Evolutionary conservation across 179 eudicot genomes (phyloP).

Genomic region (Nepenthes alata): DNA sequence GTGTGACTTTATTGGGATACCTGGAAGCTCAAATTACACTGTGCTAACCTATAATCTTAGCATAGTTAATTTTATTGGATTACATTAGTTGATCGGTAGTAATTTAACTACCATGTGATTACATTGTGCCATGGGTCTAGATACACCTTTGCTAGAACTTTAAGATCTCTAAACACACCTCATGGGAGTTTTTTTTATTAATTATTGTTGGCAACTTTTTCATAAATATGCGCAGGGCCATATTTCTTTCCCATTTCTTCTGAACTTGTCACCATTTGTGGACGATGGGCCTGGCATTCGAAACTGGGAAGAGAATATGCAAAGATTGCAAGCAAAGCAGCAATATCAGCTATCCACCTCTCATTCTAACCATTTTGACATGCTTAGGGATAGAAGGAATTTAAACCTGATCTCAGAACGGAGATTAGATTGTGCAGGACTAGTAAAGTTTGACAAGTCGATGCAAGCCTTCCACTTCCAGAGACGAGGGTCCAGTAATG

Average conservation of each 20-base stretch:
- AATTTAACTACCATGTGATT: no score
- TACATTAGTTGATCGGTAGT: no score
- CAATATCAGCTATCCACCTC: conserved; percentile 17
- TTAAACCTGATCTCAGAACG: conserved; percentile 9
- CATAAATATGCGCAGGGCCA: conserved; percentile 42
- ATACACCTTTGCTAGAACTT: no score
- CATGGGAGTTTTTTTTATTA: no score
- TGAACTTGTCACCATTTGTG: conserved; percentile 52
- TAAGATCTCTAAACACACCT: no score
- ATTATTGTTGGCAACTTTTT: not conserved
- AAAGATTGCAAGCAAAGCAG: conserved; percentile 10
- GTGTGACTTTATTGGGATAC: no score
- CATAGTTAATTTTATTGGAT: no score
- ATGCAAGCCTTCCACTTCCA: not conserved
- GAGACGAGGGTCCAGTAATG: not conserved
- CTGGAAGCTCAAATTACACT: no score
- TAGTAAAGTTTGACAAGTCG: not conserved
- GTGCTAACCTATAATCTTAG: no score
- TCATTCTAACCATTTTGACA: conserved; percentile 4
- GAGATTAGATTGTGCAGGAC: not conserved
- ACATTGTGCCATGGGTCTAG: no score
- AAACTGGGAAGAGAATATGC: conserved; percentile 23
- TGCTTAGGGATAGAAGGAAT: conserved; percentile 6
- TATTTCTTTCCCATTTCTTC: conserved; percentile 51
- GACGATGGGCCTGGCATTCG: conserved; percentile 34